Evolutionary conservation across 805 yeast genomes (phyloP).

Genomic region (Schizosaccharomyces osmophilus): DNA sequence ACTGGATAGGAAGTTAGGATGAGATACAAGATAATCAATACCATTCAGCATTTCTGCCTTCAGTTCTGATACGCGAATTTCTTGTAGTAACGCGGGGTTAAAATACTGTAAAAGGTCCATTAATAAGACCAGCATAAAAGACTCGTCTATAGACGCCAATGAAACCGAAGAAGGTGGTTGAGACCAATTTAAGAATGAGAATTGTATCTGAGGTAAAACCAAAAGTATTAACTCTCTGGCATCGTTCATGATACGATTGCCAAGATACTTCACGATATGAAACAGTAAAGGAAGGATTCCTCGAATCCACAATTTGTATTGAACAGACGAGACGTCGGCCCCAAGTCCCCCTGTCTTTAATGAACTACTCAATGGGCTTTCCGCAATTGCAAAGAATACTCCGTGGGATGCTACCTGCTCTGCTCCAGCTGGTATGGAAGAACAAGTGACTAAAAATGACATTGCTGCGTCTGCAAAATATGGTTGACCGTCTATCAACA

Average conservation of each 20-base stretch:
- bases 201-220: constrained; percentile 40
- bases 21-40: constrained; percentile 51
- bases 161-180: constrained; percentile 24
- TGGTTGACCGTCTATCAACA: background rate
- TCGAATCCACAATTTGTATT: constrained; percentile 66
- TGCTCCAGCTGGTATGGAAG: constrained; percentile 33
- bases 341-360: constrained; percentile 43
- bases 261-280: constrained; percentile 34
- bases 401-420: constrained; percentile 41
- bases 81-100: constrained; percentile 2
- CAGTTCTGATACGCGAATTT: background rate
- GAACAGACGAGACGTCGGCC: constrained; percentile 26
- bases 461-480: constrained; percentile 1
- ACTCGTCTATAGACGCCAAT: constrained; percentile 30
- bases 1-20: constrained; percentile 60
- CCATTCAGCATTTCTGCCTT: background rate
- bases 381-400: constrained; percentile 39
- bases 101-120: constrained; percentile 26
- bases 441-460: background rate
- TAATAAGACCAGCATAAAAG: constrained; percentile 41
- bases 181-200: constrained; percentile 46
- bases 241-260: constrained; percentile 39
- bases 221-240: constrained; percentile 34
- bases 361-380: constrained; percentile 43
- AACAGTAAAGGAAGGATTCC: constrained; percentile 52